These are phyloP conservation scores for Phytophthora parvispora DNA, from an alignment of 352 stramenopile species.

Conservation along the genomic window DNA sequence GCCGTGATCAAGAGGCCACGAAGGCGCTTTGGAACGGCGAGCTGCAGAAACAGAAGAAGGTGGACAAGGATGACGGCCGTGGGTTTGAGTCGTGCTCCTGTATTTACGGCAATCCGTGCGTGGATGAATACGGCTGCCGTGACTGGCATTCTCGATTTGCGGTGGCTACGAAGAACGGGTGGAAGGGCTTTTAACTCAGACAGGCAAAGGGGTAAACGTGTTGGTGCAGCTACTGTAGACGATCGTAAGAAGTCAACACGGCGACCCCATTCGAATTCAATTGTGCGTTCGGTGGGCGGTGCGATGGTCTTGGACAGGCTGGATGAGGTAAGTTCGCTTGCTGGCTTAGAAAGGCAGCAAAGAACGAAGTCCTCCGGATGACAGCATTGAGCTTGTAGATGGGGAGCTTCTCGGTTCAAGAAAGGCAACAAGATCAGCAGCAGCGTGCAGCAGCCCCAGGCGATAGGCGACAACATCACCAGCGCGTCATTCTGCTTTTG, in stretches of 20 bases:
- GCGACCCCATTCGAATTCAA: not conserved
- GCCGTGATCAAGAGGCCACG: constrained; percentile 68
- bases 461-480: too few relatives aligned
- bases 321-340: too few relatives aligned
- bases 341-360: not conserved
- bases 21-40: constrained; percentile 59
- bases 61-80: constrained; percentile 62
- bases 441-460: too few relatives aligned
- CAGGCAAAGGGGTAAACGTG: too few relatives aligned
- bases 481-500: too few relatives aligned
- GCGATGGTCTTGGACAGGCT: too few relatives aligned
- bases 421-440: not conserved
- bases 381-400: too few relatives aligned
- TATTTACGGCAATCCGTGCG: constrained; percentile 92
- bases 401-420: not conserved
- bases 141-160: constrained; percentile 90
- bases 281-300: not conserved
- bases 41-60: constrained; percentile 42
- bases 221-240: too few relatives aligned
- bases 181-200: constrained; percentile 89
- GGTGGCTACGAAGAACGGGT: constrained; percentile 88
- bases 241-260: not conserved
- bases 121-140: constrained; percentile 92
- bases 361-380: not conserved
- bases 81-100: constrained; percentile 90